Evolutionary conservation across 139 green algal species (phyloP), one percentile per base, ranked within the genome.

Genomic region (Tetradesmus obliquus): DNA sequence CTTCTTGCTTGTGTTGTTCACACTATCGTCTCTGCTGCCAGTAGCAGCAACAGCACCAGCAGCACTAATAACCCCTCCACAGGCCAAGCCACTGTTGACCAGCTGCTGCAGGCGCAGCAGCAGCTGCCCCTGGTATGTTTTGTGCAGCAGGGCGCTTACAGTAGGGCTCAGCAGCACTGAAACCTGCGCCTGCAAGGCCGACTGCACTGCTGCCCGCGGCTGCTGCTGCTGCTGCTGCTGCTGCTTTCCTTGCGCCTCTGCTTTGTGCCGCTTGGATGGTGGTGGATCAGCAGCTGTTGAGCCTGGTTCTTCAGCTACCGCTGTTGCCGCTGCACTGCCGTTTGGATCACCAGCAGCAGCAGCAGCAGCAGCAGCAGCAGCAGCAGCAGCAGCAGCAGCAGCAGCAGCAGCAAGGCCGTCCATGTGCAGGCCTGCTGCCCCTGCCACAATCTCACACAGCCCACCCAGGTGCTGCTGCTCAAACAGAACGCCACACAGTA

Each of bases 321-420:
- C 12, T 54, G 74, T n/a, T 82, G n/a, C n/a, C 0, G 15, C 79
- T 58, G 45, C 79, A 22, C 9, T 76, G 20, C 5, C 66, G 5
- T 74, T 24, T 12, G n/a, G n/a, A n/a, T n/a, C 5, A 54, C n/a
- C 82, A 55, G 22, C 55, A 20, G 55, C 55, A 55, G 3, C 82
- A 55, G 81, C 81, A 66, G 12, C 53, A 24, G 81, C 55, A 55
- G 19, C 82, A 79, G 55, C 82, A 74, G 55, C 82, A 79, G 55
- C 82, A 74, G 82, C 84, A 79, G 84, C 84, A 88, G 24, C 84
- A 88, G 20, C 86, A 83, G 71, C 71, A 90, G 69, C 71, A 83
- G 86, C 69, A 83, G 71, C 86, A 84, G 69, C 71, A 90, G 69
- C 53, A 55, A 84, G 55, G 20, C 51, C 54, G 32, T 84, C 71